phyloP scores from a whole-genome alignment of 2,329 filamentous ascomycete species.

The Leptographium wingfieldii region DNA sequence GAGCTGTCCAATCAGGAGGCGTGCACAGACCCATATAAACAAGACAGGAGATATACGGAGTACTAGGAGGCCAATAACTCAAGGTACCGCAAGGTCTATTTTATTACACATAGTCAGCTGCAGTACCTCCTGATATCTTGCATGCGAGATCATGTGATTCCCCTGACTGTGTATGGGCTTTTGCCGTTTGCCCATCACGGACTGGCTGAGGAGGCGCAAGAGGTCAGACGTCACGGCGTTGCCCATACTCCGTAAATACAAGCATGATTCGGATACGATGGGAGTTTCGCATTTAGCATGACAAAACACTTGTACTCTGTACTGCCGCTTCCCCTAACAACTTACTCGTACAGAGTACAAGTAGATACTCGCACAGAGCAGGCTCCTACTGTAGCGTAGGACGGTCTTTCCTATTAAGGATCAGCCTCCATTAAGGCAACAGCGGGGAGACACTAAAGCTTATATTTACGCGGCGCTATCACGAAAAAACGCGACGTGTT shows the following conservation, averaged over 20 bases:
- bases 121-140: background rate
- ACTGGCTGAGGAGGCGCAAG: background rate
- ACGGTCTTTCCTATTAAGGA: background rate
- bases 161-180: background rate
- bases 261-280: no score
- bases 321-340: no score
- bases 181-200: background rate
- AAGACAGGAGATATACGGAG: background rate
- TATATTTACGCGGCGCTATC: constrained; percentile 4
- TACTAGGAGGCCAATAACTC: background rate
- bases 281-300: no score
- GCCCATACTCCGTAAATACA: background rate
- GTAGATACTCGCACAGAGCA: no score
- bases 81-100: background rate
- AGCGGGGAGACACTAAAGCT: background rate
- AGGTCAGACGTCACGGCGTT: background rate
- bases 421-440: background rate
- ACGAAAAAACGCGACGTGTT: constrained; percentile 1
- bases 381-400: background rate
- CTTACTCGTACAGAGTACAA: no score
- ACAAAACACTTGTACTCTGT: no score
- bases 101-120: background rate
- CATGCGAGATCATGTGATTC: background rate
- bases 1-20: constrained; percentile 3
- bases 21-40: constrained; percentile 1